Evolutionary conservation across 164 flowering plant species (phyloP).

Genomic region (Taxillus chinensis): DNA sequence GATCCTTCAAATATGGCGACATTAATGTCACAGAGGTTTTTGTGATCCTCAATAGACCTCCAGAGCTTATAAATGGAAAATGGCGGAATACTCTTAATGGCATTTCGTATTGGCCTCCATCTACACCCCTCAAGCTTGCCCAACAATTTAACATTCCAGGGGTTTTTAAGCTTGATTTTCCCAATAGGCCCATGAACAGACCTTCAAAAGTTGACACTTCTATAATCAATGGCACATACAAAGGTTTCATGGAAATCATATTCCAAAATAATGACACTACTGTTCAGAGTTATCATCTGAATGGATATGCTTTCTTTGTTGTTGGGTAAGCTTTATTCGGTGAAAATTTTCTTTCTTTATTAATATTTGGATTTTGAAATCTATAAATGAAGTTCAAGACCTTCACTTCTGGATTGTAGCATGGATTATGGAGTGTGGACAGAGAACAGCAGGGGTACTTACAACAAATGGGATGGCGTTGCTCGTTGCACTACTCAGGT

Average conservation of each 20-base stretch:
- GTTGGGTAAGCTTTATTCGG: constrained; percentile 62
- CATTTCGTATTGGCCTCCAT: constrained; percentile 66
- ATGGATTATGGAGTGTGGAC: constrained; percentile 93
- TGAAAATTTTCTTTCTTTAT: not conserved
- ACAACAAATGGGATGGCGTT: constrained; percentile 96
- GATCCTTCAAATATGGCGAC: constrained; percentile 82
- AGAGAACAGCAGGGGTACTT: constrained; percentile 75
- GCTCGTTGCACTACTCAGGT: constrained; percentile 86
- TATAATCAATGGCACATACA: constrained; percentile 72
- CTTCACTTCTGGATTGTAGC: constrained; percentile 27
- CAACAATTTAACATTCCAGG: constrained; percentile 69
- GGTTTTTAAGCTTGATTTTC: constrained; percentile 81
- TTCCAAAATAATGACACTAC: constrained; percentile 73
- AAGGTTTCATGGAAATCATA: constrained; percentile 81
- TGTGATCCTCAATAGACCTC: constrained; percentile 58
- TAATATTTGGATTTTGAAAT: not conserved
- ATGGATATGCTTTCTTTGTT: constrained; percentile 94
- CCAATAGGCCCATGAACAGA: constrained; percentile 67
- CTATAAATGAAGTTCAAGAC: not conserved
- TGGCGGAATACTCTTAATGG: constrained; percentile 77
- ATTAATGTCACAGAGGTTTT: constrained; percentile 83
- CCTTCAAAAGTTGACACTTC: constrained; percentile 78
- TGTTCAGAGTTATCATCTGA: constrained; percentile 80
- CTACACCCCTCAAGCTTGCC: constrained; percentile 80
- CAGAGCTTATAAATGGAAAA: constrained; percentile 69